A percentile compares a stretch with the other conserved stretches of the same genome.
phyloP scores from a whole-genome alignment of 805 yeast genomes.

The Nakazawaea ambrosiae region DNA sequence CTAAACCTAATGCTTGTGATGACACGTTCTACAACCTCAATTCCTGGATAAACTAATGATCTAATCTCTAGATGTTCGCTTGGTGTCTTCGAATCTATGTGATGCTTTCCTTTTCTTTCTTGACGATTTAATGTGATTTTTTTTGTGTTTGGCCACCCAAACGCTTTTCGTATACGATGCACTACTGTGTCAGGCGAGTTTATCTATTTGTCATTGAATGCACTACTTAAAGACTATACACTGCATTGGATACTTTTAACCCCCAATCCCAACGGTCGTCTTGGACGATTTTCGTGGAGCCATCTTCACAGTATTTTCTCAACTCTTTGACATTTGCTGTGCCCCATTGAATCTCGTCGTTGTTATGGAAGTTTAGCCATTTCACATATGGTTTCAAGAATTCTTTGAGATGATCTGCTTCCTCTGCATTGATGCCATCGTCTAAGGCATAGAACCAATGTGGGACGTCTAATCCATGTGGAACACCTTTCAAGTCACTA shows the following conservation, averaged over 20 bases:
- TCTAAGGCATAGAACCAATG: conserved; percentile 27
- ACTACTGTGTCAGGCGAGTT: no score
- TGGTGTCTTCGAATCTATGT: not conserved
- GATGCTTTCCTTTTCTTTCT: no score
- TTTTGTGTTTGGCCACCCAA: no score
- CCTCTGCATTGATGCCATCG: conserved; percentile 22
- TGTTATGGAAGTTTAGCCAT: conserved; percentile 4
- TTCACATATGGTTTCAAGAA: conserved; percentile 4
- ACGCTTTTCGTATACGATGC: no score
- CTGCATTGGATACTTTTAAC: conserved; percentile 5
- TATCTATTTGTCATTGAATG: no score
- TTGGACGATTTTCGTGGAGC: not conserved
- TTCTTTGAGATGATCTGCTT: conserved; percentile 11
- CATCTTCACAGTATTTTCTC: conserved; percentile 2
- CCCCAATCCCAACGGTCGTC: conserved; percentile 9
- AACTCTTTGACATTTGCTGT: not conserved
- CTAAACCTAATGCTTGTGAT: no score
- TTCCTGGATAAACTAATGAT: no score
- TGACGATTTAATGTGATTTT: no score
- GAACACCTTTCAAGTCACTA: conserved; percentile 21
- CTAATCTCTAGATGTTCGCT: no score
- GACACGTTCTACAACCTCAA: no score
- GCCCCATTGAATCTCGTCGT: conserved; percentile 5
- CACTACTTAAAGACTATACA: conserved; percentile 1
- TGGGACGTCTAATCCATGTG: conserved; percentile 28